A percentile compares a stretch with the other conserved stretches of the same genome.
phyloP scores from a whole-genome alignment of 805 yeast species.

The Candida andamanensis region DNA sequence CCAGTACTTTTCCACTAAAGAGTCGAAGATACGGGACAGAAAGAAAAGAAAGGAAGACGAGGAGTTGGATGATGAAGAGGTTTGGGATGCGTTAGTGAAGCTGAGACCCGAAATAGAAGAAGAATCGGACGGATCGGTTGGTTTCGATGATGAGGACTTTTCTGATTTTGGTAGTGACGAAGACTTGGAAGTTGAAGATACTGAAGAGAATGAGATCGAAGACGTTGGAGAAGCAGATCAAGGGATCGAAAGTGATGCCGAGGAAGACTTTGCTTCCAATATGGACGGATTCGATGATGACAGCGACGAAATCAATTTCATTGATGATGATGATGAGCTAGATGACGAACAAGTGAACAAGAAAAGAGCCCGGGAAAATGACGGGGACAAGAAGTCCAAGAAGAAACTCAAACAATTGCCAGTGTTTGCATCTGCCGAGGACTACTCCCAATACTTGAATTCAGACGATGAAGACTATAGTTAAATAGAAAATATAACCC shows the following conservation, averaged over 20 bases:
- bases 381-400: conserved; percentile 38
- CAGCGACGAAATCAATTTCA: conserved; percentile 9
- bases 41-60: conserved; percentile 26
- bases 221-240: conserved; percentile 4
- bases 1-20: conserved; percentile 71
- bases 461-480: conserved; percentile 54
- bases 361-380: conserved; percentile 18
- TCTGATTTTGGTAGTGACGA: conserved; percentile 34
- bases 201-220: conserved; percentile 24
- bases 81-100: conserved; percentile 75
- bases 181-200: conserved; percentile 24
- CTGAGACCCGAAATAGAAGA: conserved; percentile 69
- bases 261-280: not conserved
- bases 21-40: conserved; percentile 27
- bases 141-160: conserved; percentile 44
- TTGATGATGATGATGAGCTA: conserved; percentile 32
- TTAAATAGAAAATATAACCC: too few species aligned
- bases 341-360: conserved; percentile 21
- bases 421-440: conserved; percentile 83
- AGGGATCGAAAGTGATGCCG: conserved; percentile 28
- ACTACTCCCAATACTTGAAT: conserved; percentile 67
- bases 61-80: conserved; percentile 46
- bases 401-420: conserved; percentile 69
- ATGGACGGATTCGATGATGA: conserved; percentile 3
- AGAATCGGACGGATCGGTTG: conserved; percentile 26